Conservation (phyloP, 2,329 filamentous ascomycete genomes). For the Cordyceps cateniannulata region DNA sequence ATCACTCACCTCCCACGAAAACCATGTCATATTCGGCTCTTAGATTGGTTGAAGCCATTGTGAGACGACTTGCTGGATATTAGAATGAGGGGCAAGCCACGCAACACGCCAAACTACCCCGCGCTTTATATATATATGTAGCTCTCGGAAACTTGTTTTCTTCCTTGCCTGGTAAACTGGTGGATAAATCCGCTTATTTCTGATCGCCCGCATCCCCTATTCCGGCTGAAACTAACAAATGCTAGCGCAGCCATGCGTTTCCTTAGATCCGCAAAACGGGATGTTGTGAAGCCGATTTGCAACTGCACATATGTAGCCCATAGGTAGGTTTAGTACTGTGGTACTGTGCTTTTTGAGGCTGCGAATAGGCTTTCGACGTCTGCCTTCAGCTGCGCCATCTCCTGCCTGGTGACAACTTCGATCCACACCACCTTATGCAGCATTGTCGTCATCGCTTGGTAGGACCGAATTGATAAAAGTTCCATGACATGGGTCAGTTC, state of each 20-base stretch:
- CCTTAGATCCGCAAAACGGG: background rate
- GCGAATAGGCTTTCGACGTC: slow-evolving; percentile 5
- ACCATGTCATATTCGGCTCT: slow-evolving; percentile 19
- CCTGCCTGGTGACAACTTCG: slow-evolving; percentile 5
- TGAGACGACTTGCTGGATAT: background rate
- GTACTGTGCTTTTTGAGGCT: background rate
- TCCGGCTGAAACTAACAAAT: background rate
- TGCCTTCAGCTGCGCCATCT: slow-evolving; percentile 13
- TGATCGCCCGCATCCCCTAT: background rate
- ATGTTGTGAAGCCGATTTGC: too few species aligned
- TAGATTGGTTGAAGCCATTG: background rate
- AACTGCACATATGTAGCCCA: background rate
- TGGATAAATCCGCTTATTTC: background rate
- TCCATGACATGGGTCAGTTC: slow-evolving; percentile 7
- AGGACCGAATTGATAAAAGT: background rate
- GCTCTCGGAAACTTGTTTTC: background rate
- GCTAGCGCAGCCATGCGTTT: background rate
- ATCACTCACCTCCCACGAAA: slow-evolving; percentile 18
- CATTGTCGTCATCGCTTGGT: slow-evolving; percentile 10
- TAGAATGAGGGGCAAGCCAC: background rate
- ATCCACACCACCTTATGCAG: slow-evolving; percentile 14
- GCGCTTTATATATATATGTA: background rate
- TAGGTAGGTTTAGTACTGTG: background rate
- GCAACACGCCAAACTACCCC: background rate
- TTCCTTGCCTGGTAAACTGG: background rate